Percentiles rank a stretch among this genome's conserved stretches.
Evolutionary conservation across 768 basidiomycete species (phyloP).

Genomic region (Trametes punicea): DNA sequence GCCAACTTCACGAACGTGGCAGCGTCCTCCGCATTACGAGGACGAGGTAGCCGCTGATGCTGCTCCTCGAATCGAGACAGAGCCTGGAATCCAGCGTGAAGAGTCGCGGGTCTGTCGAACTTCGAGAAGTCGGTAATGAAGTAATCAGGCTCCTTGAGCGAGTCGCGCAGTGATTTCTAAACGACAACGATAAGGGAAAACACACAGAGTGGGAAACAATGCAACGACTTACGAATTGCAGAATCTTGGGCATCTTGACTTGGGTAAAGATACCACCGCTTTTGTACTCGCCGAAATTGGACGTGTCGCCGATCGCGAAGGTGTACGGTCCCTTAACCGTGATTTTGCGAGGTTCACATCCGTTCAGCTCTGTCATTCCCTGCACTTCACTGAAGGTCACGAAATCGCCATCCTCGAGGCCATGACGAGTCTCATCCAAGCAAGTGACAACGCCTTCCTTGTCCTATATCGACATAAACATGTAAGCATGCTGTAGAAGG

Average conservation of each 20-base stretch:
- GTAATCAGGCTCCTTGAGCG: conserved; percentile 74
- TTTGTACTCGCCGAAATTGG: conserved; percentile 70
- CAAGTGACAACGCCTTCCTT: conserved; percentile 93
- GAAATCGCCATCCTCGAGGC: conserved; percentile 97
- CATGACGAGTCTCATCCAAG: conserved; percentile 95
- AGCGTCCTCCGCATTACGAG: conserved; percentile 82
- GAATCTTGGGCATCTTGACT: conserved; percentile 97
- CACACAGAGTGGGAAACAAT: background rate
- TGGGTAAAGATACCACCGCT: conserved; percentile 94
- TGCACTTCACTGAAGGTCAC: conserved; percentile 96
- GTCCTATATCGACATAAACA: conserved; percentile 43
- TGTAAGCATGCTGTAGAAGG: background rate
- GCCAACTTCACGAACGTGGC: conserved; percentile 66
- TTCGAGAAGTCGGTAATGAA: conserved; percentile 98
- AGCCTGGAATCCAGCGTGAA: conserved; percentile 95
- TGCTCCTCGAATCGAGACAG: conserved; percentile 72
- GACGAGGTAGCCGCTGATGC: conserved; percentile 68
- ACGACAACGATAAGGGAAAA: background rate
- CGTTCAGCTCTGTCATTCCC: conserved; percentile 91
- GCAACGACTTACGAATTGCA: conserved; percentile 75
- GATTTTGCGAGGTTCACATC: conserved; percentile 87
- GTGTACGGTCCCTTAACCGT: conserved; percentile 97
- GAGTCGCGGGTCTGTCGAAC: conserved; percentile 85
- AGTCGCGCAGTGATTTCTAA: conserved; percentile 92
- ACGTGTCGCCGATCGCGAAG: conserved; percentile 92